Conservation (phyloP, 179 eudicot genomes). For the Beta lomatogona region DNA sequence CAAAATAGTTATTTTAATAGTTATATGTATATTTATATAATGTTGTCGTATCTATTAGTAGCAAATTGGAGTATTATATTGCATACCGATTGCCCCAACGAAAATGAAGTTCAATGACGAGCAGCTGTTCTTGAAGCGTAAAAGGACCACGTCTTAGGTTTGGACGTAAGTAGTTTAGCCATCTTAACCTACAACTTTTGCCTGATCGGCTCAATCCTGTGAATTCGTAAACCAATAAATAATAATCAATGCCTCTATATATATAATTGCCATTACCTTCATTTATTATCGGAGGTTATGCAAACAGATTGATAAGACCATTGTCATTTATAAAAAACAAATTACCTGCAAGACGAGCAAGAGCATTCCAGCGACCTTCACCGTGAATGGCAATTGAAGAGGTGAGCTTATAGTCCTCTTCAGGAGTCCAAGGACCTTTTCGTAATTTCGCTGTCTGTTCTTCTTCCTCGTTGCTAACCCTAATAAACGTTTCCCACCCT, state of each 20-base stretch:
- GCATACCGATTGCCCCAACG: slow-evolving; percentile 30
- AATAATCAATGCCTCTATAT: too few species aligned
- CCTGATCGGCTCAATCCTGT: slow-evolving; percentile 29
- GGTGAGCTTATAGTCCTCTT: slow-evolving; percentile 32
- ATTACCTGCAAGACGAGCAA: slow-evolving; percentile 35
- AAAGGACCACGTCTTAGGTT: slow-evolving; percentile 32
- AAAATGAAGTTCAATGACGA: slow-evolving; percentile 31
- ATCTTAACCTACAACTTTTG: slow-evolving; percentile 38
- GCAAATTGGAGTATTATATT: neutral
- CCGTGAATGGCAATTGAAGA: slow-evolving; percentile 24
- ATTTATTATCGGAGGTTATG: neutral
- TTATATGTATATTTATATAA: too few species aligned
- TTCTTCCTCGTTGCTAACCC: neutral
- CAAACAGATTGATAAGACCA: neutral
- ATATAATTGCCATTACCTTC: too few species aligned
- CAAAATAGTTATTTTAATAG: too few species aligned
- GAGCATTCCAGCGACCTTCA: slow-evolving; percentile 30
- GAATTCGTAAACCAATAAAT: too few species aligned
- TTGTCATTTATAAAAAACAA: neutral
- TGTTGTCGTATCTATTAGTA: too few species aligned
- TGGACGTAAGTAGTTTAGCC: slow-evolving; percentile 38
- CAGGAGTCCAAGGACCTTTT: slow-evolving; percentile 36
- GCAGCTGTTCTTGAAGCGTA: slow-evolving; percentile 30
- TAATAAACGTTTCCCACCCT: neutral
- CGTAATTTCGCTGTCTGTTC: neutral